Conservation (phyloP, 768 basidiomycete genomes). For the Cystofilobasidium capitatum region DNA sequence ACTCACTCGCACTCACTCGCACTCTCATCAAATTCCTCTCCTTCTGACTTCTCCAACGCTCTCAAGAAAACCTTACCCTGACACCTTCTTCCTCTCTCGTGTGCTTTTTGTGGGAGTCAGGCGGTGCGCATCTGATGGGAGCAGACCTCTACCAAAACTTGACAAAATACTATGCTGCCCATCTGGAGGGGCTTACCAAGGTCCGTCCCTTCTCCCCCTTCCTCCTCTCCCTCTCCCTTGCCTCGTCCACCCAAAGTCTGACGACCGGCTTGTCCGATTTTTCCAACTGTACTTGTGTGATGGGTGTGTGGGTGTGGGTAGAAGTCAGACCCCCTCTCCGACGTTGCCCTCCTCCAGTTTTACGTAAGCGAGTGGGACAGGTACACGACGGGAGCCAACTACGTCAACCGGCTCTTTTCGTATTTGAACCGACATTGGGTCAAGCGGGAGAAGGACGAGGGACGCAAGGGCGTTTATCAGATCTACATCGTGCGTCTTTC, state of each 20-base stretch:
- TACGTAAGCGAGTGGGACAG: slow-evolving; percentile 91
- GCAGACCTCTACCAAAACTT: slow-evolving; percentile 94
- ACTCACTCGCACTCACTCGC: no score
- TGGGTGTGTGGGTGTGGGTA: slow-evolving; percentile 34
- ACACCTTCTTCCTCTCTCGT: no score
- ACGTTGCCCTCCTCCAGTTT: slow-evolving; percentile 77
- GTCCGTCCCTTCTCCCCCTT: slow-evolving; percentile 40
- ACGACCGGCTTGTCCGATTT: background rate
- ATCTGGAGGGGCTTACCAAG: slow-evolving; percentile 59
- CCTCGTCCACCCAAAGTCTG: background rate
- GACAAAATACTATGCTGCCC: slow-evolving; percentile 75
- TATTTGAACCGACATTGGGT: slow-evolving; percentile 99
- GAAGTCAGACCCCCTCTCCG: slow-evolving; percentile 69
- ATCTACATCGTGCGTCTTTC: slow-evolving; percentile 79
- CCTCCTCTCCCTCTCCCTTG: background rate
- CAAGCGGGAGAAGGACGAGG: slow-evolving; percentile 93
- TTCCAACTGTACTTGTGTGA: background rate
- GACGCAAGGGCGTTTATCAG: slow-evolving; percentile 83
- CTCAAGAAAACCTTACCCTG: no score
- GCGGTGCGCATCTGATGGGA: slow-evolving; percentile 88
- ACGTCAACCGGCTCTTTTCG: slow-evolving; percentile 93
- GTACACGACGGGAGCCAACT: slow-evolving; percentile 93
- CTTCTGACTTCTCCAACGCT: no score
- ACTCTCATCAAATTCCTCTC: no score
- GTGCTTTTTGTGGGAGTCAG: slow-evolving; percentile 31